Evolutionary conservation across 352 stramenopile species (phyloP), one percentile per base, ranked within the genome.

Genomic region (Phytophthora tentaculata): DNA sequence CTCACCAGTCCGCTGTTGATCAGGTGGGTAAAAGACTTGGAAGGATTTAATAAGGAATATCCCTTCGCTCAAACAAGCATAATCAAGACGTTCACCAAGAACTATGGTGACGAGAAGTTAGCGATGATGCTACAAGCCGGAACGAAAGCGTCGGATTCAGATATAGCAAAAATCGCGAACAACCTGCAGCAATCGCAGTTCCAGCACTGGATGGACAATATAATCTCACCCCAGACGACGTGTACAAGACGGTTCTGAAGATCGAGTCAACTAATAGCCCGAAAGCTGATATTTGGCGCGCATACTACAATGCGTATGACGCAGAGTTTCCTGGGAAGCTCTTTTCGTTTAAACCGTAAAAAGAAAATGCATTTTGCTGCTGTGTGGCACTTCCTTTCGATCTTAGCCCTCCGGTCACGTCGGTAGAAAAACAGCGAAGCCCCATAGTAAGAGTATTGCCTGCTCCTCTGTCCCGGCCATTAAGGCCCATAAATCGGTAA

Each of bases 401-500:
- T 22, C 24, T 66, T 66, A 0, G 24, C 48, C 14, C 28, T 43
- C 28, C 20, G 19, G 28, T 76, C 76, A 37, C 66, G 73, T 43
- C 60, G 62, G 57, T 79, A 56, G 55, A 86, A 83, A 53, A 84
- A 84, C 12, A 53, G 16, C 0, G 79, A 57, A 19, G 65, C 65
- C 13, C 60, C 63, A 29, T 57, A 52, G 61, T 81, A 84, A 16
- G 67, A 10, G 49, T 35, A 51, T 84, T 86, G 29, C 68, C 55
- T 19, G 32, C 64, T 19, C 76, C 78, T 24, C 60, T 45, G 55
- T 72, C 67, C 19, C 58, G 52, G 16, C 71, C 61, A 55, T 79
- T 83, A 64, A 76, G 69, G 39, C 66, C 62, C 78, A 82, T 86
- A 56, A 84, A 86, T 7, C 71, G 26, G 48, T 71, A 69, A 54